A percentile compares a stretch with the other conserved stretches of the same genome.
phyloP scores from a whole-genome alignment of 73 alveolate species.

The Uronychia binucleata region DNA sequence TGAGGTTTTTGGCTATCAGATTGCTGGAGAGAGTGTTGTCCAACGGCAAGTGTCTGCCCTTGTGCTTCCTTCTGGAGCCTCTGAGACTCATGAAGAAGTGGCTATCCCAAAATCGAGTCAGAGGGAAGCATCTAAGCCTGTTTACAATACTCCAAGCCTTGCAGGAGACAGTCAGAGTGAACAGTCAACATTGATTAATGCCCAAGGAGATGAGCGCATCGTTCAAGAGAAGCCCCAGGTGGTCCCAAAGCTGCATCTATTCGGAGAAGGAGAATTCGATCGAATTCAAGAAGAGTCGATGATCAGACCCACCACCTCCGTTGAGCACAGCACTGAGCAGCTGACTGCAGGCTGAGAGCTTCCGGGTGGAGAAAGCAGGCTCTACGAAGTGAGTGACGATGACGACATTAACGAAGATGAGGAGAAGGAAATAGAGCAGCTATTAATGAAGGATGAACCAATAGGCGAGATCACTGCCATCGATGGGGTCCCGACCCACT shows the following conservation, averaged over 20 bases:
- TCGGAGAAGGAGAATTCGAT: not conserved
- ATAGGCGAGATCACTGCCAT: not conserved
- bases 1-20: not conserved
- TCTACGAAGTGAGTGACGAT: not conserved
- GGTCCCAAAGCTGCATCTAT: not conserved
- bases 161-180: too few relatives aligned
- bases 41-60: not conserved
- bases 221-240: not conserved
- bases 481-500: not conserved
- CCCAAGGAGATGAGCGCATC: too few relatives aligned
- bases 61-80: not conserved
- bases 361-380: not conserved
- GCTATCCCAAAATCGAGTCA: too few relatives aligned
- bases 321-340: not conserved
- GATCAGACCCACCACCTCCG: not conserved
- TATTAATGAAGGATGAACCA: not conserved
- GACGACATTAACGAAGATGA: not conserved
- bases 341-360: not conserved
- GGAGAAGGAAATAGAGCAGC: not conserved
- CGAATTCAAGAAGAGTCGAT: not conserved
- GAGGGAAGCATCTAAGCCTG: too few relatives aligned
- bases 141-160: too few relatives aligned
- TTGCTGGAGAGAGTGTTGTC: too few relatives aligned
- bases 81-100: too few relatives aligned
- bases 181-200: too few relatives aligned